These are phyloP conservation scores for Apiospora saccharicola DNA, from an alignment of 2,329 filamentous ascomycete species.

Conservation along the genomic window DNA sequence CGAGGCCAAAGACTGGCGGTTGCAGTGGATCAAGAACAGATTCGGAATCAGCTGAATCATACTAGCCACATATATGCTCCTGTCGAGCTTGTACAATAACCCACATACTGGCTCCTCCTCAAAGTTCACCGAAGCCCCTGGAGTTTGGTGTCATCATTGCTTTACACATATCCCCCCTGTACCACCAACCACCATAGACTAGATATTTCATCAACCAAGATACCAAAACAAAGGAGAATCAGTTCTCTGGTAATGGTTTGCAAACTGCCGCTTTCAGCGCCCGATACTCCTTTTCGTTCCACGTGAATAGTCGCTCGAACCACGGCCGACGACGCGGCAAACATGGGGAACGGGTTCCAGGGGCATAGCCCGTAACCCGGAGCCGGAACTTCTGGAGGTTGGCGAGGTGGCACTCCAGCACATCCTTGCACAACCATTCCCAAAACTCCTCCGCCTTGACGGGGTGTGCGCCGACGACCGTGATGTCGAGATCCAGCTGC, in stretches of 20 bases:
- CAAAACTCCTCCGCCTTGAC: slow-evolving; percentile 31
- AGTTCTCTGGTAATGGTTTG: not conserved
- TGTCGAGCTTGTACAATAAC: slow-evolving; percentile 3
- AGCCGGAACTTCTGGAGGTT: slow-evolving; percentile 32
- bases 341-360: not conserved
- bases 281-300: slow-evolving; percentile 15
- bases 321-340: not conserved
- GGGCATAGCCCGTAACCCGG: slow-evolving; percentile 27
- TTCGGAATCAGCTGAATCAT: slow-evolving; percentile 15
- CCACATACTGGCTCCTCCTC: not conserved
- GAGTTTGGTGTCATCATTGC: not conserved
- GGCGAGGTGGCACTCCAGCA: slow-evolving; percentile 29
- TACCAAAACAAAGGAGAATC: not conserved
- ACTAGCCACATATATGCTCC: not conserved
- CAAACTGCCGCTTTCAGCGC: slow-evolving; percentile 5
- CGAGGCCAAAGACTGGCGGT: slow-evolving; percentile 13
- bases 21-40: slow-evolving; percentile 18
- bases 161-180: not conserved
- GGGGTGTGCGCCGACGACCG: slow-evolving; percentile 30
- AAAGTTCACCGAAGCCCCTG: not conserved
- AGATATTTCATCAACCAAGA: not conserved
- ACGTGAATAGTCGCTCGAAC: not conserved
- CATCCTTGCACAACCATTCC: slow-evolving; percentile 29
- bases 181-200: slow-evolving; percentile 14
- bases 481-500: slow-evolving; percentile 34